Percentiles rank a stretch among this genome's conserved stretches.
Evolutionary conservation across 306 rosid genomes (phyloP).

Genomic region (Vigna reflexopilosa): DNA sequence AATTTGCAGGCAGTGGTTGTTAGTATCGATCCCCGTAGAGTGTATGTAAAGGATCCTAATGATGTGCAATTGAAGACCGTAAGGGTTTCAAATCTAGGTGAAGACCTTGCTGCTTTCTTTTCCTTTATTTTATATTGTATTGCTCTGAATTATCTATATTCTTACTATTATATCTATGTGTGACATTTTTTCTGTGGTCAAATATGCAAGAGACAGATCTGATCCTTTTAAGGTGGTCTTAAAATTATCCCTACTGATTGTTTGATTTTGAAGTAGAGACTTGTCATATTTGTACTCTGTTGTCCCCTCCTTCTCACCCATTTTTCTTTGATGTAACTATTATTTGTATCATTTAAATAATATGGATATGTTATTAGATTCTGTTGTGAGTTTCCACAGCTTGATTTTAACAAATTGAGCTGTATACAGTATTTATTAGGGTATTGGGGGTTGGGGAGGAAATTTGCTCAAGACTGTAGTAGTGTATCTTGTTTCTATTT

Average conservation of each 20-base stretch:
- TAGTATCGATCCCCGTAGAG: conserved; percentile 93
- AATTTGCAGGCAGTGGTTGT: conserved; percentile 90
- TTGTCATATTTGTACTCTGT: background rate
- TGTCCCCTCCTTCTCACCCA: too few relatives aligned
- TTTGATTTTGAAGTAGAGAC: conserved; percentile 13
- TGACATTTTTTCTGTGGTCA: background rate
- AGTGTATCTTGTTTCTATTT: conserved; percentile 17
- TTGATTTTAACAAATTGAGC: conserved; percentile 8
- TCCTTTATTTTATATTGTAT: conserved; percentile 4
- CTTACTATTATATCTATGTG: conserved; percentile 1
- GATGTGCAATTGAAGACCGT: conserved; percentile 79
- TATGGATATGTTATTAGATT: background rate
- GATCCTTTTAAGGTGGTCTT: background rate
- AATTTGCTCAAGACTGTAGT: background rate
- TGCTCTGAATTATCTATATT: conserved; percentile 1
- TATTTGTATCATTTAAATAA: background rate
- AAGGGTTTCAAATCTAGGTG: conserved; percentile 72
- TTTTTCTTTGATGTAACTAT: background rate
- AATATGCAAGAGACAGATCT: background rate
- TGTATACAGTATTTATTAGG: background rate
- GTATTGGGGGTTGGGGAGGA: too few relatives aligned
- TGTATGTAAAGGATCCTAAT: conserved; percentile 67
- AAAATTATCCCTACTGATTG: conserved; percentile 3
- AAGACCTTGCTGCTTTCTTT: conserved; percentile 31
- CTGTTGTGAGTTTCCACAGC: background rate